Percentiles rank a stretch among this genome's conserved stretches.
phyloP scores from a whole-genome alignment of 805 yeast species.

The Wickerhamomyces kurtzmanii region DNA sequence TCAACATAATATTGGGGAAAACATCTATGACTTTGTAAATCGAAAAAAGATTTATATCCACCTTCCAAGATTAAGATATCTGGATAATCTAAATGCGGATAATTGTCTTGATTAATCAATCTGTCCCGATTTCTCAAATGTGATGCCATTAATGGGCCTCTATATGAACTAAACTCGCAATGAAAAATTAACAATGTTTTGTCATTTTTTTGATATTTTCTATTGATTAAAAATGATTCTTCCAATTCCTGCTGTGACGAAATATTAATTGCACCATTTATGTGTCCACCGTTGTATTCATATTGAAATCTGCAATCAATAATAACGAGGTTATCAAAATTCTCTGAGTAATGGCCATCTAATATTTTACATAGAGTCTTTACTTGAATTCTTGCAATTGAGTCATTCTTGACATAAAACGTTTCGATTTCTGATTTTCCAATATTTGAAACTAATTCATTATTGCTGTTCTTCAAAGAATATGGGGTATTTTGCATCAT shows the following conservation, averaged over 20 bases:
- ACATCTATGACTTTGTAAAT: conserved; percentile 47
- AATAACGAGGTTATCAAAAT: conserved; percentile 34
- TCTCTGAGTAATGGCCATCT: conserved; percentile 39
- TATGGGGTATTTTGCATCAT: conserved; percentile 3
- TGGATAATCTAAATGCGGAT: conserved; percentile 80
- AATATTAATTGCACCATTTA: conserved; percentile 71
- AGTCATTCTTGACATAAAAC: conserved; percentile 39
- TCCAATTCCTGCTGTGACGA: conserved; percentile 65
- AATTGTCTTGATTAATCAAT: conserved; percentile 55
- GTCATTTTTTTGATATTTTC: conserved; percentile 7
- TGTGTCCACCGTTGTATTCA: conserved; percentile 91
- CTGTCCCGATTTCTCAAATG: conserved; percentile 82
- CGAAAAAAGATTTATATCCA: conserved; percentile 78
- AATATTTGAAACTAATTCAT: conserved; percentile 7
- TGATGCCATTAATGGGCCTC: conserved; percentile 92
- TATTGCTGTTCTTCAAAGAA: conserved; percentile 3
- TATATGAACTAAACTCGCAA: conserved; percentile 86
- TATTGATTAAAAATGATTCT: conserved; percentile 29
- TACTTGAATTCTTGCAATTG: conserved; percentile 61
- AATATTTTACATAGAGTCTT: conserved; percentile 47
- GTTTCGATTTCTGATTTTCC: conserved; percentile 27
- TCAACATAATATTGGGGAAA: conserved; percentile 73
- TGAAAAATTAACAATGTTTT: conserved; percentile 68
- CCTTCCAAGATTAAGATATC: conserved; percentile 85
- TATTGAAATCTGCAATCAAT: conserved; percentile 91